These are phyloP conservation scores for Lentinula novae-zelandiae DNA, from an alignment of 1,284 basidiomycete genomes.

Conservation along the genomic window DNA sequence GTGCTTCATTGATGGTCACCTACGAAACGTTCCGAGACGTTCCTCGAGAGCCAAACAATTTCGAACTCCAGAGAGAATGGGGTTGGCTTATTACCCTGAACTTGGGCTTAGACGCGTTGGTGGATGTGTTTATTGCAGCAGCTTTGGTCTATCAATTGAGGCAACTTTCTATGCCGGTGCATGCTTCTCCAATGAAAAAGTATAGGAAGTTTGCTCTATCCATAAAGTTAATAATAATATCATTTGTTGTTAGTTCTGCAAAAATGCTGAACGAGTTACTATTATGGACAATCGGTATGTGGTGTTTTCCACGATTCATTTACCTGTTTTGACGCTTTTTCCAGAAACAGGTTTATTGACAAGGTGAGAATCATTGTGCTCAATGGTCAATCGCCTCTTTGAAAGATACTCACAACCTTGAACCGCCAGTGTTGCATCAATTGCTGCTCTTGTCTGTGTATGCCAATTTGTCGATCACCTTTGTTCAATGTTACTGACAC, in stretches of 20 bases:
- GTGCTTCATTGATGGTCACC: conserved; percentile 14
- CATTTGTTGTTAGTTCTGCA: conserved; percentile 3
- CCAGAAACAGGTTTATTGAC: conserved; percentile 23
- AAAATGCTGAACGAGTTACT: conserved; percentile 18
- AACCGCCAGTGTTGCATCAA: conserved; percentile 16
- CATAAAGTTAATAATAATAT: not conserved
- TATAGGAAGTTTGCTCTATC: not conserved
- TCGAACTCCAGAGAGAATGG: conserved; percentile 14
- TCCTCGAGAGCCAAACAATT: conserved; percentile 17
- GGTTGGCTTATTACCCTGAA: conserved; percentile 19
- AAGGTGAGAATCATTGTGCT: conserved; percentile 13
- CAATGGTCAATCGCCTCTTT: not conserved
- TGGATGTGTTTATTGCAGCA: conserved; percentile 20
- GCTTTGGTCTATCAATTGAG: conserved; percentile 19
- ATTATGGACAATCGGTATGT: conserved; percentile 20
- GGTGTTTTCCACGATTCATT: not conserved
- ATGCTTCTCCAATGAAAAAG: not conserved
- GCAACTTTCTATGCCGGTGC: not conserved
- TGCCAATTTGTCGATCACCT: not conserved
- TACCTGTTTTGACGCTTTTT: not conserved
- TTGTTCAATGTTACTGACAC: not conserved
- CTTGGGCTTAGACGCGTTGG: conserved; percentile 15
- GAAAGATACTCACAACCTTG: not conserved
- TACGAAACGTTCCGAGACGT: conserved; percentile 18
- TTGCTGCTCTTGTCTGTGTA: conserved; percentile 18